Percentiles rank a stretch among this genome's conserved stretches.
phyloP scores from a whole-genome alignment of 305 asterid genomes.

The Fraxinus velutina region DNA sequence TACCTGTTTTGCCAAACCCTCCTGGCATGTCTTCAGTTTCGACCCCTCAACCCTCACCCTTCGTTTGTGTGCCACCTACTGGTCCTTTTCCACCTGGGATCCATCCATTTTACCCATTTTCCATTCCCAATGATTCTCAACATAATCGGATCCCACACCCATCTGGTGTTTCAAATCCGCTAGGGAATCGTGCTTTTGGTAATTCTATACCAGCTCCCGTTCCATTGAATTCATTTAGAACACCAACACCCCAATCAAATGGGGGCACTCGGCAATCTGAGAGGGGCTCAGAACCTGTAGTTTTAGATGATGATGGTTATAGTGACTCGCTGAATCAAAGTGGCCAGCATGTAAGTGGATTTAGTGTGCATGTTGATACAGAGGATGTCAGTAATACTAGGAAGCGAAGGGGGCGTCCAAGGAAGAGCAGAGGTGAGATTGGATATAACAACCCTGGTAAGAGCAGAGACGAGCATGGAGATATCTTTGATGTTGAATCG shows the following conservation, averaged over 20 bases:
- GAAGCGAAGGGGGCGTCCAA: constrained; percentile 47
- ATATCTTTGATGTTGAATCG: constrained; percentile 41
- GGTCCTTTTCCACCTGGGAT: constrained; percentile 88
- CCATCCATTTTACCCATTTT: constrained; percentile 72
- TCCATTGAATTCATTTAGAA: constrained; percentile 69
- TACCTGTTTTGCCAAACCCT: constrained; percentile 69
- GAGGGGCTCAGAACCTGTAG: constrained; percentile 32
- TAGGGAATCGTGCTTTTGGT: constrained; percentile 31
- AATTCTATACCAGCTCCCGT: constrained; percentile 56
- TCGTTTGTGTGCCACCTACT: constrained; percentile 77
- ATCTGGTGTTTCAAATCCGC: constrained; percentile 30
- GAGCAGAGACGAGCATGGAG: constrained; percentile 35
- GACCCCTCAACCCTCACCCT: constrained; percentile 64
- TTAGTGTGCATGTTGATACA: constrained; percentile 37
- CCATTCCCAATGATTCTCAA: constrained; percentile 34
- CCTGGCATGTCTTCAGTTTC: constrained; percentile 51
- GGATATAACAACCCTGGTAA: constrained; percentile 33
- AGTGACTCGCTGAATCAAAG: constrained; percentile 31
- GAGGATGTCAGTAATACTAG: constrained; percentile 43
- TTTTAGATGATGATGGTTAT: constrained; percentile 34
- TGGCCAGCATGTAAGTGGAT: constrained; percentile 44
- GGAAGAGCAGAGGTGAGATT: constrained; percentile 35
- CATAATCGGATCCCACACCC: constrained; percentile 20
- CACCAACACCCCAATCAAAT: constrained; percentile 49
- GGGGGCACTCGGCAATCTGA: constrained; percentile 41